Conservation (phyloP, 306 rosid species). For the Cyclanthera cordifolia region DNA sequence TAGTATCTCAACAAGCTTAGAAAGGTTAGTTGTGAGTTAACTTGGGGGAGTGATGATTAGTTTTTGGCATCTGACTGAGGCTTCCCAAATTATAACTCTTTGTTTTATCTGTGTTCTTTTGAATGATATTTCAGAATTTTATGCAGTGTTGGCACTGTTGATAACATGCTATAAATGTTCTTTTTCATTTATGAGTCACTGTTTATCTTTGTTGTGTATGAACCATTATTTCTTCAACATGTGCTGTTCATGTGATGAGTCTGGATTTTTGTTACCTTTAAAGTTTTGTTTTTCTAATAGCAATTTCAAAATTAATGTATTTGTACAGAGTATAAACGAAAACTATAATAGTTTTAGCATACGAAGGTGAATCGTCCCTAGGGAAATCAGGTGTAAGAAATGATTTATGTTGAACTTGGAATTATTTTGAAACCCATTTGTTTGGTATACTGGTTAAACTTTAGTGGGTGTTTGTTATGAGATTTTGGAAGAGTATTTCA, state of each 20-base stretch:
- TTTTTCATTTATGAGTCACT: background rate
- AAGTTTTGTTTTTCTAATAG: background rate
- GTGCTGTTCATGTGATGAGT: constrained; percentile 6
- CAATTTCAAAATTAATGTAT: background rate
- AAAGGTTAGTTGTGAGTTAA: background rate
- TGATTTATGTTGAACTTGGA: no score
- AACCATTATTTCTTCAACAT: constrained; percentile 2
- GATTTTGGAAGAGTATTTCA: no score
- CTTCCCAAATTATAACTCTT: background rate
- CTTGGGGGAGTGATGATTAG: no score
- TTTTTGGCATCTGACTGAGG: background rate
- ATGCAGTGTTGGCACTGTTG: constrained; percentile 7
- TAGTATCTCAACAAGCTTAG: no score
- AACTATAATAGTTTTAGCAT: background rate
- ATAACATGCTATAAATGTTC: constrained; percentile 9
- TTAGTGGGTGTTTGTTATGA: no score
- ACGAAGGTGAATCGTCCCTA: background rate
- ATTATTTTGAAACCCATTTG: no score
- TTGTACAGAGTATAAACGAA: background rate
- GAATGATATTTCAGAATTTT: background rate
- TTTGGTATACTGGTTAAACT: no score
- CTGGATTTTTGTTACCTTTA: background rate
- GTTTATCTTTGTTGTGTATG: background rate
- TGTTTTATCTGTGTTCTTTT: background rate
- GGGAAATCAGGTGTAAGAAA: background rate